phyloP scores from a whole-genome alignment of 345 rosid genomes.

The thale cress (Arabidopsis thaliana) region DNA sequence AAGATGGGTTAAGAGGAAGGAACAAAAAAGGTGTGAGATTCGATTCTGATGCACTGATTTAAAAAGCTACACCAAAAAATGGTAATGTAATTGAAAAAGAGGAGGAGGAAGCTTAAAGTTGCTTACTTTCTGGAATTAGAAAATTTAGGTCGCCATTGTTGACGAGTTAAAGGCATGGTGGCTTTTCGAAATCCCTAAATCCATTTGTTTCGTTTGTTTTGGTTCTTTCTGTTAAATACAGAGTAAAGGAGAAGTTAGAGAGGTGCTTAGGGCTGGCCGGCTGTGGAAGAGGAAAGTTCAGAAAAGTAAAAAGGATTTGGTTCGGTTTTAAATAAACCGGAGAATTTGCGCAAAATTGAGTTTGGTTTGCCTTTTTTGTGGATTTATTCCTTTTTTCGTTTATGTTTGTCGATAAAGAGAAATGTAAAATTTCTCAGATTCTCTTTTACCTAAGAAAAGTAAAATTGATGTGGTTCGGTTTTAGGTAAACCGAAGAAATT shows the following conservation, averaged over 20 bases:
- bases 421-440: background rate
- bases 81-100: constrained; percentile 29
- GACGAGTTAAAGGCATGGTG: constrained; percentile 33
- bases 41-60: constrained; percentile 33
- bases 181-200: constrained; percentile 39
- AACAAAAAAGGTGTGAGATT: constrained; percentile 22
- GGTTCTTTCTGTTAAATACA: constrained; percentile 17
- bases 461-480: background rate
- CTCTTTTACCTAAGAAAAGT: background rate
- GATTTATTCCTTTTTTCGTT: background rate
- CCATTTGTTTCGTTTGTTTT: background rate
- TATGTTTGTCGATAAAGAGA: background rate
- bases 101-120: constrained; percentile 20
- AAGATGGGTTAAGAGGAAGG: background rate
- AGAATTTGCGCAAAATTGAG: background rate
- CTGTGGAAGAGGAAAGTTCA: background rate
- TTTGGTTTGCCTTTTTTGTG: background rate
- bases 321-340: background rate
- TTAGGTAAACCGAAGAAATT: background rate
- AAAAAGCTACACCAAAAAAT: constrained; percentile 33
- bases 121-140: constrained; percentile 28
- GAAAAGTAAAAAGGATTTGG: background rate
- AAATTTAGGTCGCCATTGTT: constrained; percentile 39
- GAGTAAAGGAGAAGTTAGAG: constrained; percentile 16
- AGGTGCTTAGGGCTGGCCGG: constrained; percentile 13